These are phyloP conservation scores for Capsicum pubescens DNA, from an alignment of 257 asterid species.

Conservation along the genomic window DNA sequence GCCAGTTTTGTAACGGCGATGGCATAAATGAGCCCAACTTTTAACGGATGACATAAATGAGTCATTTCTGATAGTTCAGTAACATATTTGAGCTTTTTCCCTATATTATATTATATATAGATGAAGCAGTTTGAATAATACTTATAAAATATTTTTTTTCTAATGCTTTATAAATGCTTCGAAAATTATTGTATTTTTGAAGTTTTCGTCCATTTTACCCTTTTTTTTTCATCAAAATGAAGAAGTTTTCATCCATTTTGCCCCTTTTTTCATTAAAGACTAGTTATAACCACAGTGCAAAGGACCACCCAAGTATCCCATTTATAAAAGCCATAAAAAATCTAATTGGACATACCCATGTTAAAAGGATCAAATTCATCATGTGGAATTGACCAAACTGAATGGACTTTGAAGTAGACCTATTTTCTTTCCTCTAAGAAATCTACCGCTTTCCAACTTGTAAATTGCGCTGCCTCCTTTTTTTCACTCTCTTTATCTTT, in stretches of 20 bases:
- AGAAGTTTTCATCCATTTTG: neutral
- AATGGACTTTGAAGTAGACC: slow-evolving; percentile 13
- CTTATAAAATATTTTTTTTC: too few species aligned
- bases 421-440: neutral
- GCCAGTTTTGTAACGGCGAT: too few species aligned
- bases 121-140: too few species aligned
- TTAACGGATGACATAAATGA: too few species aligned
- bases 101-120: too few species aligned
- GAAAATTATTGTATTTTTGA: too few species aligned
- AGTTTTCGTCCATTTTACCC: too few species aligned
- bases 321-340: neutral
- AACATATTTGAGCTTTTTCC: too few species aligned
- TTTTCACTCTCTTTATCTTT: neutral
- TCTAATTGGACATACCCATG: neutral
- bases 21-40: too few species aligned
- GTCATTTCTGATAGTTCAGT: too few species aligned
- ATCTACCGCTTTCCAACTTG: neutral
- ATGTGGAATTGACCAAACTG: neutral
- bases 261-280: neutral
- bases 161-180: too few species aligned
- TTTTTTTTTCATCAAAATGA: too few species aligned
- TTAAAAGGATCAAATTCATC: neutral
- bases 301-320: neutral
- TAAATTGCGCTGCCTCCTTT: neutral
- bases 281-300: neutral